These are phyloP conservation scores for Suillus subluteus DNA, from an alignment of 768 basidiomycete species.

Conservation along the genomic window DNA sequence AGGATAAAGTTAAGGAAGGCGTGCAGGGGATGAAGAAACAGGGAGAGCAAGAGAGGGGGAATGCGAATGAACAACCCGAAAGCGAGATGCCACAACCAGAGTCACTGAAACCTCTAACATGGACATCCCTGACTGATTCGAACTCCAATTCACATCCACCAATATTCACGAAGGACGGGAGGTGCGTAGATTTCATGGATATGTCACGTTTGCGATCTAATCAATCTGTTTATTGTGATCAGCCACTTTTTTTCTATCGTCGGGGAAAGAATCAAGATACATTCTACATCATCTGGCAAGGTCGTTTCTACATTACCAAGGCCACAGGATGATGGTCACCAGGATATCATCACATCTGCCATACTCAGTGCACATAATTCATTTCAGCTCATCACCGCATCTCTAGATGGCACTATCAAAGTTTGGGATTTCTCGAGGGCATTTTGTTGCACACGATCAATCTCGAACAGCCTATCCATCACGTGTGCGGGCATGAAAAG, in stretches of 20 bases:
- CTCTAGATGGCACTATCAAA: slow-evolving; percentile 80
- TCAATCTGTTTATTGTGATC: slow-evolving; percentile 11
- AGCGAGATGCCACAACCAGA: slow-evolving; percentile 22
- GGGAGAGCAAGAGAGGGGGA: slow-evolving; percentile 8
- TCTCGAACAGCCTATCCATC: slow-evolving; percentile 68
- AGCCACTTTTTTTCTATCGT: slow-evolving; percentile 92
- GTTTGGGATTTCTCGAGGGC: slow-evolving; percentile 94
- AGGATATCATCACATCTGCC: slow-evolving; percentile 69
- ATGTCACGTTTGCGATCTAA: slow-evolving; percentile 16
- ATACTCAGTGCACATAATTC: slow-evolving; percentile 83
- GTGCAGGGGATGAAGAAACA: slow-evolving; percentile 23
- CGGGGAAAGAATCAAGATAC: slow-evolving; percentile 82
- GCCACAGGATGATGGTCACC: slow-evolving; percentile 44
- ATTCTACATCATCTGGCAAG: slow-evolving; percentile 77
- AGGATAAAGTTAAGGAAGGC: slow-evolving; percentile 28
- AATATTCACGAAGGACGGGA: slow-evolving; percentile 87
- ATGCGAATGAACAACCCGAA: slow-evolving; percentile 19
- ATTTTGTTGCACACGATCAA: slow-evolving; percentile 74
- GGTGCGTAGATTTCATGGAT: slow-evolving; percentile 48
- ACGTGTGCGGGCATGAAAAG: slow-evolving; percentile 70
- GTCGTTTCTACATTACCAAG: slow-evolving; percentile 82
- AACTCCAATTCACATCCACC: slow-evolving; percentile 67
- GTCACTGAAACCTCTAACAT: slow-evolving; percentile 50
- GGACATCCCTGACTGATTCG: slow-evolving; percentile 74
- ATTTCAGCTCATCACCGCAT: slow-evolving; percentile 88